A percentile compares a stretch with the other conserved stretches of the same genome.
Conservation (phyloP, 1,284 basidiomycete species). For the Ceratobasidium papillatum region DNA sequence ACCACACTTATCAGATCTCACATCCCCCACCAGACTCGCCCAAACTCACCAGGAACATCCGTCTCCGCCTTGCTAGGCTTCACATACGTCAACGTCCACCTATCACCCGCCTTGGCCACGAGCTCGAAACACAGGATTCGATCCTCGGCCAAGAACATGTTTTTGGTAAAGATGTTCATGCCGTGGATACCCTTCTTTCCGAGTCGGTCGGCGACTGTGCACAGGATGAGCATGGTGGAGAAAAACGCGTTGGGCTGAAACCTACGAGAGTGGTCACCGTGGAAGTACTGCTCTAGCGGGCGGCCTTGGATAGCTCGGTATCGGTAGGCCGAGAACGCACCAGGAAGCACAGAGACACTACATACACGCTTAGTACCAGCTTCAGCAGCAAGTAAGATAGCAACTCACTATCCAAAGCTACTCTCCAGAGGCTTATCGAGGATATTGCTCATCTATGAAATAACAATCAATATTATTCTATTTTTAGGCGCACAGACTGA, state of each 20-base stretch:
- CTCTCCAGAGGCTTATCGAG: conserved; percentile 94
- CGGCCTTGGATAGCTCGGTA: conserved; percentile 91
- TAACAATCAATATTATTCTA: neutral
- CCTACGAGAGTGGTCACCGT: conserved; percentile 87
- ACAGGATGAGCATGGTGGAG: conserved; percentile 6
- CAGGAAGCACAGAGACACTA: conserved; percentile 88
- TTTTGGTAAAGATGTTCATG: conserved; percentile 98
- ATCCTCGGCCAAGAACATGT: conserved; percentile 95
- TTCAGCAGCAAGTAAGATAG: neutral
- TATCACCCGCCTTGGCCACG: conserved; percentile 86
- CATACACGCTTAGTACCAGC: conserved; percentile 24
- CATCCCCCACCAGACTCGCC: neutral
- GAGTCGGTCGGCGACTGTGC: conserved; percentile 80
- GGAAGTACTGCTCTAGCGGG: conserved; percentile 97
- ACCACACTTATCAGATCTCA: neutral
- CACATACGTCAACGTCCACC: conserved; percentile 93
- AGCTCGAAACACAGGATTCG: conserved; percentile 97
- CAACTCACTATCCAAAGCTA: conserved; percentile 81
- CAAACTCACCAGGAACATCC: conserved; percentile 70
- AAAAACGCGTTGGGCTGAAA: conserved; percentile 28
- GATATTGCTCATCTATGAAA: conserved; percentile 86
- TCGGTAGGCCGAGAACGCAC: conserved; percentile 95
- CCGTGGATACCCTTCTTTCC: conserved; percentile 95
- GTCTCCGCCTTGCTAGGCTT: conserved; percentile 96
- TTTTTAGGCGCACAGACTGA: conserved; percentile 27